Evolutionary conservation across 1,284 basidiomycete genomes (phyloP), one percentile per base, ranked within the genome.

Genomic region (Coniferiporia sulphurascens): DNA sequence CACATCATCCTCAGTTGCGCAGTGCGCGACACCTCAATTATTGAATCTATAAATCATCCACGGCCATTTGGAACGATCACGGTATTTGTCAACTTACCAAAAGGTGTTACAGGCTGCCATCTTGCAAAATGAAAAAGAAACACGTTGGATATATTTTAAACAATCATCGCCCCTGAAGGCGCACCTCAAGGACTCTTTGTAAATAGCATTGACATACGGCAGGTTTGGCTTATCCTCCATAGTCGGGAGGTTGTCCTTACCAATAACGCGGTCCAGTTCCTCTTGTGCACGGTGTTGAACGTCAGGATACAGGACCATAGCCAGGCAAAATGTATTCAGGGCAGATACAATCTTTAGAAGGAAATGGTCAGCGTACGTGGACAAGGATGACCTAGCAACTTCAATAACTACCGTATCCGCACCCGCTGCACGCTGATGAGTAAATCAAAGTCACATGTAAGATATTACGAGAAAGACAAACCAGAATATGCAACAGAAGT

Each of bases 1-100:
- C 13, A 44, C 32, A 34, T 64, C 63, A 48, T 65, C 64, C 36
- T 70, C 65, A 44, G 65, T 65, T 2, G 67, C 63, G 2, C 65
- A 56, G 45, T 71, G 69, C 0, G 71, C 67, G 21, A 43, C 19
- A 43, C 38, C 59, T 56, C 12, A 3, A 44, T 38, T n/a, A n/a
- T n/a, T n/a, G n/a, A n/a, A n/a, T n/a, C n/a, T n/a, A n/a, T n/a
- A n/a, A n/a, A n/a, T n/a, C n/a, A n/a, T n/a, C n/a, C n/a, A n/a
- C n/a, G n/a, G n/a, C n/a, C n/a, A n/a, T 27, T 15, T 17, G 15
- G 13, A 13, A 38, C 7, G 6, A 52, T 7, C 15, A 51, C 9
- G 22, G 2, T 38, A 13, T 38, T 38, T 13, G 13, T 38, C 36
- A 5, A 52, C 22, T 9, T 50, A 57, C 59, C 59, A 9, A 61